Percentiles rank a stretch among this genome's conserved stretches.
Evolutionary conservation across 805 yeast genomes (phyloP).

Genomic region (Cephaloascus albidus): DNA sequence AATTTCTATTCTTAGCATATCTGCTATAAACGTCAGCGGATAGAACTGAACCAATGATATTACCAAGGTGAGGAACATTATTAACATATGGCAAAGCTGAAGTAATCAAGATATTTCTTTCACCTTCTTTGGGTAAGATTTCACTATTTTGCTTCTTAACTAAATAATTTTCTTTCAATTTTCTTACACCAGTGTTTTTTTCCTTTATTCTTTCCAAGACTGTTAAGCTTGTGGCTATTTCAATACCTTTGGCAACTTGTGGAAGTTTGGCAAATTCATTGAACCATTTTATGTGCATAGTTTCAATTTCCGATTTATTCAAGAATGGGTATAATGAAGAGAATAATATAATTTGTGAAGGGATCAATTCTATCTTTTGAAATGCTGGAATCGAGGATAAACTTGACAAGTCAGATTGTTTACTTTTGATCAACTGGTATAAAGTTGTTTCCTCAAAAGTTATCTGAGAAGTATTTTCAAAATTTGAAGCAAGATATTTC

Average conservation of each 20-base stretch:
- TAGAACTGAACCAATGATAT: slow-evolving; percentile 89
- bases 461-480: slow-evolving; percentile 21
- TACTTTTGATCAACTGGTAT: slow-evolving; percentile 26
- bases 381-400: slow-evolving; percentile 6
- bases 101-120: slow-evolving; percentile 80
- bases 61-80: slow-evolving; percentile 97
- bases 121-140: slow-evolving; percentile 52
- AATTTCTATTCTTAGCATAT: slow-evolving; percentile 81
- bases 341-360: slow-evolving; percentile 51
- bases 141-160: slow-evolving; percentile 19
- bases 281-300: no score
- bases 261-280: slow-evolving; percentile 24
- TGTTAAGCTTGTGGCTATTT: slow-evolving; percentile 35
- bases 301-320: slow-evolving; percentile 9
- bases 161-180: slow-evolving; percentile 18
- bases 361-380: slow-evolving; percentile 20
- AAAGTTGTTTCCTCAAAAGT: slow-evolving; percentile 35
- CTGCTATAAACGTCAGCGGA: slow-evolving; percentile 92
- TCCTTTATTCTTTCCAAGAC: slow-evolving; percentile 28
- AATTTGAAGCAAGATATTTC: slow-evolving; percentile 48
- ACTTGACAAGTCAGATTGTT: slow-evolving; percentile 14
- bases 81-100: slow-evolving; percentile 97
- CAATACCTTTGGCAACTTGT: slow-evolving; percentile 34
- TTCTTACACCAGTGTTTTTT: slow-evolving; percentile 22
- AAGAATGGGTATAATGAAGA: slow-evolving; percentile 43